phyloP scores from a whole-genome alignment of 768 basidiomycete genomes.

The Tricholoma matsutake region DNA sequence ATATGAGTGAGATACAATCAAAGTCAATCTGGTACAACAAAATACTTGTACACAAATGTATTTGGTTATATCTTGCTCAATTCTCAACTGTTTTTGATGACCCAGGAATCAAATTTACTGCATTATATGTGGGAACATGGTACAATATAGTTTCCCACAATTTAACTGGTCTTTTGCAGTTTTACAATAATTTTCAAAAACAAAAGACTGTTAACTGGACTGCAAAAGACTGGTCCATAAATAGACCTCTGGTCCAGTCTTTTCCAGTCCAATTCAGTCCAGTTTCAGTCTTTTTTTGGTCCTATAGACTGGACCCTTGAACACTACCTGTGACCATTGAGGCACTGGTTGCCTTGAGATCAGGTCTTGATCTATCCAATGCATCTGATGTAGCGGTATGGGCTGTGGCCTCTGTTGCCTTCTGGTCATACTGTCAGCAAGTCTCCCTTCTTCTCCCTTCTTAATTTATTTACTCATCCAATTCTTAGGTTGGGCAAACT shows the following conservation, averaged over 20 bases:
- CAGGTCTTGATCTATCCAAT: too few relatives aligned
- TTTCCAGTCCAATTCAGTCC: too few relatives aligned
- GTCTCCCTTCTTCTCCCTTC: too few relatives aligned
- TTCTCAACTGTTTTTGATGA: neutral
- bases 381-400: too few relatives aligned
- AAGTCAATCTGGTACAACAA: conserved; percentile 3
- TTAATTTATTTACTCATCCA: too few relatives aligned
- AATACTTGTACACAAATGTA: neutral
- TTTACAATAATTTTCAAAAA: neutral
- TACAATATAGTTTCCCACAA: neutral
- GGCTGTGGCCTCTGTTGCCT: too few relatives aligned
- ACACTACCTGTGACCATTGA: too few relatives aligned
- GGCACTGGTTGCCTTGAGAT: too few relatives aligned
- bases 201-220: neutral
- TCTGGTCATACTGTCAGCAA: too few relatives aligned
- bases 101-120: too few relatives aligned
- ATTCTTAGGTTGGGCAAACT: too few relatives aligned
- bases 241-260: neutral
- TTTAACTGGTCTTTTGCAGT: neutral
- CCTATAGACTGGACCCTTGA: neutral
- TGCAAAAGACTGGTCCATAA: neutral
- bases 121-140: neutral
- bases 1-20: neutral
- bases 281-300: neutral
- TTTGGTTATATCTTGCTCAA: conserved; percentile 2